phyloP scores from a whole-genome alignment of 2,329 filamentous ascomycete species.

The Pestalotiopsis sp. region DNA sequence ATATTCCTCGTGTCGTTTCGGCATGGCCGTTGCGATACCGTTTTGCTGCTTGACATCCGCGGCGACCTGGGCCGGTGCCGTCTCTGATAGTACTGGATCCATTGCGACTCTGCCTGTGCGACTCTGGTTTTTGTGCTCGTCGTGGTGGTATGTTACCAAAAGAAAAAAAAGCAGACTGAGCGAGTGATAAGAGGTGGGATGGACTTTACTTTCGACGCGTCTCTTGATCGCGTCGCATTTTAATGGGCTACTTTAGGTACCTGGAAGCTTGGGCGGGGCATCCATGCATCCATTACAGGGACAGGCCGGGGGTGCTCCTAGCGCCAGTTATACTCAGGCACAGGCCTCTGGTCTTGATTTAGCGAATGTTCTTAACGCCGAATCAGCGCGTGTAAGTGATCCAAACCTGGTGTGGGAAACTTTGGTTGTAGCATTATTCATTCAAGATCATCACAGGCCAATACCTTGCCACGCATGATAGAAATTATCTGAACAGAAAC shows the following conservation, averaged over 20 bases:
- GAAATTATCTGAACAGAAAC: no score
- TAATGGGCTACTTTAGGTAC: background rate
- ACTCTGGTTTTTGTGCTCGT: background rate
- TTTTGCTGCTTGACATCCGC: background rate
- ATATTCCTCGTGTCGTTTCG: constrained; percentile 69
- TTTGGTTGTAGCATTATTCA: no score
- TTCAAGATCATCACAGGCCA: no score
- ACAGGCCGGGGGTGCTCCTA: no score
- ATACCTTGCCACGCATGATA: no score
- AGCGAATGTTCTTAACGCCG: no score
- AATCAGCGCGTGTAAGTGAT: no score
- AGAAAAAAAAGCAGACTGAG: background rate
- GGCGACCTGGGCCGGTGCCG: background rate
- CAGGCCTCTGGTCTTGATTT: no score
- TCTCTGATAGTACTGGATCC: constrained; percentile 7
- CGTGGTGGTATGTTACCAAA: background rate
- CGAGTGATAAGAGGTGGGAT: background rate
- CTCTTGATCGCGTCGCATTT: constrained; percentile 4
- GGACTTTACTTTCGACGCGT: background rate
- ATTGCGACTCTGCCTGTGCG: background rate
- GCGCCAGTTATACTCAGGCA: no score
- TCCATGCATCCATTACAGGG: no score
- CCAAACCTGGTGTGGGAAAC: no score
- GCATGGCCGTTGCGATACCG: background rate
- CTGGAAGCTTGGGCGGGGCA: background rate